phyloP scores from a whole-genome alignment of 2,329 filamentous ascomycete species.

The Pseudogymnoascus sp. region DNA sequence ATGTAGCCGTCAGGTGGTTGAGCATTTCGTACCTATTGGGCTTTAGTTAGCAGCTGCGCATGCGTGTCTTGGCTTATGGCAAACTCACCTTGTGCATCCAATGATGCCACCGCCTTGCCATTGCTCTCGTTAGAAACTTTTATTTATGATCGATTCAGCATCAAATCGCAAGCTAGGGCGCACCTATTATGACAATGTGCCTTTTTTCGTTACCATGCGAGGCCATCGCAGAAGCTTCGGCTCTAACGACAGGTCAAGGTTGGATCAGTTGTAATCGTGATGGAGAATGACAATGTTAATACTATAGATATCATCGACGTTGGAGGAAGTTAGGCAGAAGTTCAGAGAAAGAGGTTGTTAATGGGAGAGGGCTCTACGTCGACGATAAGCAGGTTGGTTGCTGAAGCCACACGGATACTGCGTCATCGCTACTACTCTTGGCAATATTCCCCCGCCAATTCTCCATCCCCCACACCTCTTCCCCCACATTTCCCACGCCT shows the following conservation, averaged over 20 bases:
- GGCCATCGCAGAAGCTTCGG: neutral
- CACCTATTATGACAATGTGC: slow-evolving; percentile 29
- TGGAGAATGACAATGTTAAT: neutral
- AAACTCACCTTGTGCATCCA: slow-evolving; percentile 47
- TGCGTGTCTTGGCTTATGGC: neutral
- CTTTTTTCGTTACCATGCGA: slow-evolving; percentile 10
- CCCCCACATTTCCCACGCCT: no score
- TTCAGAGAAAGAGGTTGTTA: neutral
- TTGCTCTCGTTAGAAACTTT: neutral
- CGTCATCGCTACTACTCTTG: neutral
- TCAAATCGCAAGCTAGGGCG: neutral
- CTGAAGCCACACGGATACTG: neutral
- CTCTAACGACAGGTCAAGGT: neutral
- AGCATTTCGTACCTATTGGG: neutral
- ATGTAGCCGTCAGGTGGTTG: neutral
- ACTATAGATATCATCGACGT: neutral
- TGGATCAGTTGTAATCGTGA: neutral
- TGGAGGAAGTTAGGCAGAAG: neutral
- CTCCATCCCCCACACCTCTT: no score
- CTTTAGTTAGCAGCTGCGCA: neutral
- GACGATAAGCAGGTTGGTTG: neutral
- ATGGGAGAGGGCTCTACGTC: neutral
- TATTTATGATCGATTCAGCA: neutral
- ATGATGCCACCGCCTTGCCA: slow-evolving; percentile 68
- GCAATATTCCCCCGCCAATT: neutral